Conservation (phyloP, 2,329 filamentous ascomycete genomes). For the Penicillium glabrum region DNA sequence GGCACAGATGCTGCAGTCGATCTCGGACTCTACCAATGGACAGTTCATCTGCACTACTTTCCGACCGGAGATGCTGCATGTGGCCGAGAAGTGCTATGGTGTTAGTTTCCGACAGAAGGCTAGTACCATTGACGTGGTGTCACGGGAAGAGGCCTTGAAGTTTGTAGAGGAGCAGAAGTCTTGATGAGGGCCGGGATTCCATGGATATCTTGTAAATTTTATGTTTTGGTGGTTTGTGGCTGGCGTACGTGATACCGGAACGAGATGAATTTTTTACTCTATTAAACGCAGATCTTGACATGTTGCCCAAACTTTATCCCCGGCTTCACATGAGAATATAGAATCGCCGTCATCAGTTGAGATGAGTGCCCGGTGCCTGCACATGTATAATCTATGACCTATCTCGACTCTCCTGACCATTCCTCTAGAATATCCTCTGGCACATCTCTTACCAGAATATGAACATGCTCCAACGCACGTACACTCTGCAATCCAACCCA, state of each 20-base stretch:
- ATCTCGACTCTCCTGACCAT: slow-evolving; percentile 42
- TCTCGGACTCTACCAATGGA: slow-evolving; percentile 59
- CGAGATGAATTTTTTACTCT: not conserved
- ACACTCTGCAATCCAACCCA: slow-evolving; percentile 63
- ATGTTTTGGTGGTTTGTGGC: slow-evolving; percentile 1
- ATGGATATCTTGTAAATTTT: not conserved
- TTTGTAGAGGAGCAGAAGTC: slow-evolving; percentile 85
- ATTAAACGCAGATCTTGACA: not conserved
- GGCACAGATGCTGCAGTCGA: slow-evolving; percentile 79
- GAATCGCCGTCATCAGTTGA: not conserved
- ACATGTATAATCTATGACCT: not conserved
- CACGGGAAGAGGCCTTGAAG: slow-evolving; percentile 79
- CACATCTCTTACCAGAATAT: slow-evolving; percentile 54
- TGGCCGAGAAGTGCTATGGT: slow-evolving; percentile 97
- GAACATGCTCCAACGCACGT: slow-evolving; percentile 57
- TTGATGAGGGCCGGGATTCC: slow-evolving; percentile 15
- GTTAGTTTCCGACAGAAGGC: slow-evolving; percentile 91
- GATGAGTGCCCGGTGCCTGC: not conserved
- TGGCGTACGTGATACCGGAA: slow-evolving; percentile 3
- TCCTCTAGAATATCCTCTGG: slow-evolving; percentile 44
- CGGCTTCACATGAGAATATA: not conserved
- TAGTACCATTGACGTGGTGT: slow-evolving; percentile 88
- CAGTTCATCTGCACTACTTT: slow-evolving; percentile 99
- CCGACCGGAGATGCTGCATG: slow-evolving; percentile 90
- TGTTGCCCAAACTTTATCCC: not conserved